phyloP scores from a whole-genome alignment of 129 eudicot genomes.

The Oenanthe sinensis region DNA sequence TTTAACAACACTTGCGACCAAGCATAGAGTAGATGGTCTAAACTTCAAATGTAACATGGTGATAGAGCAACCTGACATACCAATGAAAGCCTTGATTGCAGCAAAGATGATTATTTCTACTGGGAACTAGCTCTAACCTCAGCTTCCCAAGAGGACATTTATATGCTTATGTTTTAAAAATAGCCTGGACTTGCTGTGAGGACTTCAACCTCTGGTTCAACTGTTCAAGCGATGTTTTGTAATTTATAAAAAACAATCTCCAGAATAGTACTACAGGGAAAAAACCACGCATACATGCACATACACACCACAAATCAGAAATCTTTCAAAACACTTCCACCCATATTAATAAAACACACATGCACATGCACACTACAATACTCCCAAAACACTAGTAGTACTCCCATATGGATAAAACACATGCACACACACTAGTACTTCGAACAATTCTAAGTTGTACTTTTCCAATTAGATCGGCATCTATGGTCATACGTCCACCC shows the following conservation, averaged over 20 bases:
- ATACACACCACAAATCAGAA: not conserved
- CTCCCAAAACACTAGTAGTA: not conserved
- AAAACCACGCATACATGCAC: not conserved
- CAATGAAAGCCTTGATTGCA: constrained; percentile 15
- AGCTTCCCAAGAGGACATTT: not conserved
- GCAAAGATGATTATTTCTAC: not conserved
- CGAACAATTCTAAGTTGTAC: not conserved
- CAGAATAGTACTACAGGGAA: not conserved
- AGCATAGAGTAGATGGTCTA: no score
- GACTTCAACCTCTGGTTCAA: not conserved
- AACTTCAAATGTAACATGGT: no score
- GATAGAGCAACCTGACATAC: constrained; percentile 27
- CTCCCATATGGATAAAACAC: not conserved
- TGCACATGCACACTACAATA: not conserved
- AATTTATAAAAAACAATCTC: not conserved
- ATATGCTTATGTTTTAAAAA: not conserved
- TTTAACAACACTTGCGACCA: not conserved
- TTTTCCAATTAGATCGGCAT: not conserved
- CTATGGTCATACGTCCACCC: not conserved
- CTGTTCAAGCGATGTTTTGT: not conserved
- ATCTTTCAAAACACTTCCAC: not conserved
- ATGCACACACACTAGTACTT: not conserved
- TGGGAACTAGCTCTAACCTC: not conserved
- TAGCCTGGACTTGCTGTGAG: not conserved
- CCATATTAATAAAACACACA: not conserved